phyloP scores from a whole-genome alignment of 108 stramenopile genomes.

The Nitzschia sp. region DNA sequence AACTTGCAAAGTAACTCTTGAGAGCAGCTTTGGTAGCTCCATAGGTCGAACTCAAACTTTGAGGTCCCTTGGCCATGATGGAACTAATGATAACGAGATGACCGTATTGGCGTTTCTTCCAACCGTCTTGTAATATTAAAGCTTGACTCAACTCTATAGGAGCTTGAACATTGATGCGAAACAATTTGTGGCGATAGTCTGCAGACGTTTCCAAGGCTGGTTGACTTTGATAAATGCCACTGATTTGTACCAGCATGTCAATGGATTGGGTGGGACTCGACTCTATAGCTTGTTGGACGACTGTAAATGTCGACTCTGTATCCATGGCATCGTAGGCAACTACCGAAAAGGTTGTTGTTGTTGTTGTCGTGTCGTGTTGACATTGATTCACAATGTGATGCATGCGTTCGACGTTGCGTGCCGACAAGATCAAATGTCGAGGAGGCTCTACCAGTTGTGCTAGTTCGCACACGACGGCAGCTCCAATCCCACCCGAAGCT shows the following conservation, averaged over 20 bases:
- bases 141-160: slow-evolving; percentile 11
- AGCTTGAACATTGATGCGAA: slow-evolving; percentile 20
- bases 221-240: slow-evolving; percentile 20
- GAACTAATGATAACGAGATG: slow-evolving; percentile 38
- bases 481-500: slow-evolving; percentile 47
- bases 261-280: background rate
- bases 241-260: slow-evolving; percentile 16
- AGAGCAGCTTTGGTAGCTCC: slow-evolving; percentile 41
- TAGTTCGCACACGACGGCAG: slow-evolving; percentile 33
- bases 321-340: slow-evolving; percentile 20
- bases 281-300: background rate
- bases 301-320: background rate
- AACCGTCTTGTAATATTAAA: slow-evolving; percentile 1
- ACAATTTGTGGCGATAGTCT: background rate
- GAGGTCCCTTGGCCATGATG: slow-evolving; percentile 36
- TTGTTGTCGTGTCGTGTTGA: background rate
- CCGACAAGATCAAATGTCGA: slow-evolving; percentile 34
- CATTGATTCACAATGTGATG: slow-evolving; percentile 24
- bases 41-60: slow-evolving; percentile 33
- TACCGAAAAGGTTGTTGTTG: slow-evolving; percentile 10
- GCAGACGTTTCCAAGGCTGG: slow-evolving; percentile 2
- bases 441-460: slow-evolving; percentile 1
- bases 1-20: slow-evolving; percentile 35
- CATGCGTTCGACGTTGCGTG: slow-evolving; percentile 20
- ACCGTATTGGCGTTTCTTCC: slow-evolving; percentile 24